Percentiles rank a stretch among this genome's conserved stretches.
Evolutionary conservation across 2,329 filamentous ascomycete genomes (phyloP).

Genomic region (Thermomyces lanuginosus): DNA sequence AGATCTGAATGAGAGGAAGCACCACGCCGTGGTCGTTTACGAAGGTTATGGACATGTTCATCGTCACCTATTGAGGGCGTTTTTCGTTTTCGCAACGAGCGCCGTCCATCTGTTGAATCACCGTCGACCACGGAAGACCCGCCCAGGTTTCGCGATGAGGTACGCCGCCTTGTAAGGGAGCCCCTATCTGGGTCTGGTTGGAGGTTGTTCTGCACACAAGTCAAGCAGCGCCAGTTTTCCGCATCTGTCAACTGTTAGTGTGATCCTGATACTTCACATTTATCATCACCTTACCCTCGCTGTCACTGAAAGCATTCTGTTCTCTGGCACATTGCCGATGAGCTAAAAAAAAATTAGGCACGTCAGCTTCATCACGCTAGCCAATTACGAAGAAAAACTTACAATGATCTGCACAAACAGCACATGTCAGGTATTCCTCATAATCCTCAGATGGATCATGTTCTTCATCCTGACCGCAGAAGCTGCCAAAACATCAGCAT

Average conservation of each 20-base stretch:
- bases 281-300: slow-evolving; percentile 41
- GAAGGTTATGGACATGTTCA: slow-evolving; percentile 30
- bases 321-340: slow-evolving; percentile 80
- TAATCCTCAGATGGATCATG: slow-evolving; percentile 68
- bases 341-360: slow-evolving; percentile 44
- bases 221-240: slow-evolving; percentile 46
- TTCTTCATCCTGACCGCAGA: slow-evolving; percentile 70
- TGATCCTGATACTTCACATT: slow-evolving; percentile 1
- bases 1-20: too few species aligned
- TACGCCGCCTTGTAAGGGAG: too few species aligned
- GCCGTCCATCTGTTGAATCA: slow-evolving; percentile 58
- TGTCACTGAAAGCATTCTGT: slow-evolving; percentile 44
- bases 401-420: slow-evolving; percentile 69
- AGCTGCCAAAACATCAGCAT: slow-evolving; percentile 37
- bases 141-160: too few species aligned
- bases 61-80: slow-evolving; percentile 52
- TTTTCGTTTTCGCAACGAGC: slow-evolving; percentile 69
- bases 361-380: slow-evolving; percentile 6
- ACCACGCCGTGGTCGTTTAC: slow-evolving; percentile 29
- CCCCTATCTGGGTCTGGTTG: slow-evolving; percentile 16
- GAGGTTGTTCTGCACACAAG: slow-evolving; percentile 32
- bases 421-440: slow-evolving; percentile 62
- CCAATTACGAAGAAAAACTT: slow-evolving; percentile 27
- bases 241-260: slow-evolving; percentile 28
- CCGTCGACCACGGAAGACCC: slow-evolving; percentile 55